Conservation (phyloP, 2,329 filamentous ascomycete species). For the Xylariaceae sp. region DNA sequence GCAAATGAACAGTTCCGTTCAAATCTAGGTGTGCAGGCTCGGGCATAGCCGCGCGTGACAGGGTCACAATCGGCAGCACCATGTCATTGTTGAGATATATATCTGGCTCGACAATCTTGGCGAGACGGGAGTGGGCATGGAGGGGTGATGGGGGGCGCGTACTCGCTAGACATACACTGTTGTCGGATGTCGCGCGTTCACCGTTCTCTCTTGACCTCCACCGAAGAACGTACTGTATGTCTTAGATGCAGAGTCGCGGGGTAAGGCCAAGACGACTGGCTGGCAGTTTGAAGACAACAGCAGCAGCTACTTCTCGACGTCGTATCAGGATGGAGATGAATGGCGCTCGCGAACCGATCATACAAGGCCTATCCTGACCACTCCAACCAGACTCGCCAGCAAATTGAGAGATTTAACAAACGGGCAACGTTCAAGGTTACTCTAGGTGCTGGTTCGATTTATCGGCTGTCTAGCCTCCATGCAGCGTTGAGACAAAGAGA, state of each 20-base stretch:
- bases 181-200: slow-evolving; percentile 5
- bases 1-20: background rate
- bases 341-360: slow-evolving; percentile 5
- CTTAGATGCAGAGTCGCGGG: slow-evolving; percentile 19
- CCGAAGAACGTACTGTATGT: slow-evolving; percentile 14
- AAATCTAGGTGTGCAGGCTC: background rate
- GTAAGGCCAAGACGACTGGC: background rate
- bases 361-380: slow-evolving; percentile 10
- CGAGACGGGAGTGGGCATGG: too few species aligned
- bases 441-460: too few species aligned
- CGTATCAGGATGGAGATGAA: background rate
- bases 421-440: background rate
- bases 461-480: slow-evolving; percentile 65
- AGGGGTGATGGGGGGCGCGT: too few species aligned
- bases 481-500: slow-evolving; percentile 92
- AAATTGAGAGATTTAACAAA: slow-evolving; percentile 8
- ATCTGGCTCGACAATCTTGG: too few species aligned
- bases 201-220: slow-evolving; percentile 8
- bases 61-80: too few species aligned
- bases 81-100: too few species aligned
- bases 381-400: slow-evolving; percentile 1
- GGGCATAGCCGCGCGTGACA: too few species aligned
- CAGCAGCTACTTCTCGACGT: background rate
- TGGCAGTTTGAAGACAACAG: slow-evolving; percentile 4
- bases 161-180: too few species aligned